phyloP scores from a whole-genome alignment of 1,139 yeast species.

The Meyerozyma guilliermondii region DNA sequence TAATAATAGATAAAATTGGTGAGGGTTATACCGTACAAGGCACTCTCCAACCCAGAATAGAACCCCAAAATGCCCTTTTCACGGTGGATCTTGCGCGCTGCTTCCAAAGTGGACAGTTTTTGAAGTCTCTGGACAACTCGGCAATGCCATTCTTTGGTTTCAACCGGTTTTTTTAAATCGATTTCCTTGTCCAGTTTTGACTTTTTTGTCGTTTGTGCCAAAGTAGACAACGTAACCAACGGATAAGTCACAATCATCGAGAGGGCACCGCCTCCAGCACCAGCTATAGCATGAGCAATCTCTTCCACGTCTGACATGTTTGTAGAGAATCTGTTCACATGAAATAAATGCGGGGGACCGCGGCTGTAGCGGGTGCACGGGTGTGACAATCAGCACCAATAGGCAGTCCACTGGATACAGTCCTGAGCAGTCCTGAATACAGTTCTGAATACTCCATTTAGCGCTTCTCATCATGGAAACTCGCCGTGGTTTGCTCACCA shows the following conservation, averaged over 20 bases:
- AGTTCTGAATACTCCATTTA: too few species aligned
- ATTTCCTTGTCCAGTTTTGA: conserved; percentile 28
- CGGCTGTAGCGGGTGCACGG: neutral
- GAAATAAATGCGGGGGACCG: conserved; percentile 5
- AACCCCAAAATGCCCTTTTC: conserved; percentile 69
- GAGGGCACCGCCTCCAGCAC: conserved; percentile 90
- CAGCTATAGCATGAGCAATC: conserved; percentile 82
- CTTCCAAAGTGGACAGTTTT: conserved; percentile 23
- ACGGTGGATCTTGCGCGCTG: conserved; percentile 44
- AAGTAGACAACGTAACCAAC: conserved; percentile 73
- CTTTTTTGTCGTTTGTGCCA: conserved; percentile 66
- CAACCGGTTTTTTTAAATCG: conserved; percentile 11
- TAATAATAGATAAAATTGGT: conserved; percentile 89
- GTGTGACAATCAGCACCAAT: neutral
- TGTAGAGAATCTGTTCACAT: conserved; percentile 6
- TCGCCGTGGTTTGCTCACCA: conserved; percentile 28
- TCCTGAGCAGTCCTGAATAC: too few species aligned
- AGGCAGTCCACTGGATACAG: too few species aligned
- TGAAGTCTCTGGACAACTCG: conserved; percentile 18
- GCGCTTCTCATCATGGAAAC: conserved; percentile 29
- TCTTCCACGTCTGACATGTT: conserved; percentile 41
- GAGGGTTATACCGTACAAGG: conserved; percentile 77
- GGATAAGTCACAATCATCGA: conserved; percentile 86
- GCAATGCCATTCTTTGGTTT: conserved; percentile 13
- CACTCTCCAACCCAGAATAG: conserved; percentile 84